phyloP scores from a whole-genome alignment of 805 yeast species.

The Sugiyamaella boreocaroliniensis region DNA sequence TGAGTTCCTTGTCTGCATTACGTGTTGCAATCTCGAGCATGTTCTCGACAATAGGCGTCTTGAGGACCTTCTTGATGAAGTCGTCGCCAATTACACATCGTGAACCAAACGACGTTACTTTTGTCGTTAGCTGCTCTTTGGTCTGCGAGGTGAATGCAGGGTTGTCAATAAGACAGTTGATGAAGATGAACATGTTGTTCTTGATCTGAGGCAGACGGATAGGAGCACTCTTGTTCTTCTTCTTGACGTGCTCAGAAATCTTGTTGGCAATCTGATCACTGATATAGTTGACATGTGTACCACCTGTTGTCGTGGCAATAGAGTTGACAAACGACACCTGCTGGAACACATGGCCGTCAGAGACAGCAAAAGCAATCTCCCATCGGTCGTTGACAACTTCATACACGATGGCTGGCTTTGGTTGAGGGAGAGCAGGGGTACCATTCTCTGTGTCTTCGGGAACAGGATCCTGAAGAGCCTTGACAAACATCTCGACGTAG shows the following conservation, averaged over 20 bases:
- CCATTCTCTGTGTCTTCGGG: slow-evolving; percentile 2
- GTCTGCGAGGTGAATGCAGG: slow-evolving; percentile 98
- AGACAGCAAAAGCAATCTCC: slow-evolving; percentile 93
- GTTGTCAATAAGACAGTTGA: slow-evolving; percentile 88
- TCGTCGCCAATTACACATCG: slow-evolving; percentile 69
- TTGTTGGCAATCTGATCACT: slow-evolving; percentile 79
- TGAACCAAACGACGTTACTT: slow-evolving; percentile 84
- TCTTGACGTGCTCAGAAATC: slow-evolving; percentile 65
- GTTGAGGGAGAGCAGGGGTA: slow-evolving; percentile 15
- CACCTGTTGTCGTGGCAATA: slow-evolving; percentile 95
- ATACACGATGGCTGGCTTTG: slow-evolving; percentile 62
- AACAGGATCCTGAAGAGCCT: slow-evolving; percentile 47
- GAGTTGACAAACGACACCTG: slow-evolving; percentile 97
- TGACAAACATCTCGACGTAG: slow-evolving; percentile 84
- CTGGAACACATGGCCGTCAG: slow-evolving; percentile 73
- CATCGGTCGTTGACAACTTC: slow-evolving; percentile 80
- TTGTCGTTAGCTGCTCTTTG: slow-evolving; percentile 88
- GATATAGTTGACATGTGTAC: slow-evolving; percentile 85
- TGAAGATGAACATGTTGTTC: slow-evolving; percentile 81
- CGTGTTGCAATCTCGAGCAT: slow-evolving; percentile 77
- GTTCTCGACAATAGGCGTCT: slow-evolving; percentile 63
- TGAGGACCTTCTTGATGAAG: slow-evolving; percentile 64
- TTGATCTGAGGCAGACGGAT: slow-evolving; percentile 84
- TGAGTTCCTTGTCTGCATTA: slow-evolving; percentile 80
- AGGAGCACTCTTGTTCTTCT: slow-evolving; percentile 56